Conservation (phyloP, 768 basidiomycete species). For the Psilocybe subaeruginosa region DNA sequence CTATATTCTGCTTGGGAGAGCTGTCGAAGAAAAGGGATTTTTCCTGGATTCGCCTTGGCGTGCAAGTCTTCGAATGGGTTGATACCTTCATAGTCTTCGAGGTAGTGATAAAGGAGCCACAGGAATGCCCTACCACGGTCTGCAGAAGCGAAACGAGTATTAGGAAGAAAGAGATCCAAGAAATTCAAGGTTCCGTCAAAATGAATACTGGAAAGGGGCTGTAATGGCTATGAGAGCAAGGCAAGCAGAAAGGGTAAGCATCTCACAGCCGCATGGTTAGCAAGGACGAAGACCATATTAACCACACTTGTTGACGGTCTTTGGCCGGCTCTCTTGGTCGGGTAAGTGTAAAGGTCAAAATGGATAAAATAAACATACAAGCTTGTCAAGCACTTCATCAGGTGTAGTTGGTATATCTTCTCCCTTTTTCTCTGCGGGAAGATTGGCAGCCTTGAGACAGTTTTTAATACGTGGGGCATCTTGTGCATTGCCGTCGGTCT, state of each 20-base stretch:
- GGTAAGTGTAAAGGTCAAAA: slow-evolving; percentile 16
- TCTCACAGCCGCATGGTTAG: slow-evolving; percentile 76
- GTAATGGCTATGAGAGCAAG: slow-evolving; percentile 10
- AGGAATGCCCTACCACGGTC: slow-evolving; percentile 82
- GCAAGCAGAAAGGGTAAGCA: slow-evolving; percentile 2
- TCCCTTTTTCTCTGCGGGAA: slow-evolving; percentile 68
- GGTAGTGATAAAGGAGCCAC: slow-evolving; percentile 82
- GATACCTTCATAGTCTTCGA: slow-evolving; percentile 63
- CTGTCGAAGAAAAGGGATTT: slow-evolving; percentile 62
- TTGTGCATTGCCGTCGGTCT: slow-evolving; percentile 85
- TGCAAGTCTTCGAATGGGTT: slow-evolving; percentile 81
- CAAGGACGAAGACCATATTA: slow-evolving; percentile 83
- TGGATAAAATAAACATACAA: slow-evolving; percentile 43
- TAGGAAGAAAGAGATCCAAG: slow-evolving; percentile 82
- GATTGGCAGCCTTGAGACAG: slow-evolving; percentile 79
- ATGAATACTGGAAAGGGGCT: slow-evolving; percentile 68
- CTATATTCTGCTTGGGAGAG: slow-evolving; percentile 57
- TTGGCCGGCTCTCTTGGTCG: slow-evolving; percentile 53
- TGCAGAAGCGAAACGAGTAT: slow-evolving; percentile 64
- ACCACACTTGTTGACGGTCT: slow-evolving; percentile 85
- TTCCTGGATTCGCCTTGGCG: slow-evolving; percentile 56
- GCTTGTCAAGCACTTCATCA: slow-evolving; percentile 69
- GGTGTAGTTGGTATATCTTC: slow-evolving; percentile 69
- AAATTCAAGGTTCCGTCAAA: slow-evolving; percentile 79
- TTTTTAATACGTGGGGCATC: slow-evolving; percentile 94